Conservation (phyloP, 108 stramenopile species). For the Aurantiochytrium sp. region DNA sequence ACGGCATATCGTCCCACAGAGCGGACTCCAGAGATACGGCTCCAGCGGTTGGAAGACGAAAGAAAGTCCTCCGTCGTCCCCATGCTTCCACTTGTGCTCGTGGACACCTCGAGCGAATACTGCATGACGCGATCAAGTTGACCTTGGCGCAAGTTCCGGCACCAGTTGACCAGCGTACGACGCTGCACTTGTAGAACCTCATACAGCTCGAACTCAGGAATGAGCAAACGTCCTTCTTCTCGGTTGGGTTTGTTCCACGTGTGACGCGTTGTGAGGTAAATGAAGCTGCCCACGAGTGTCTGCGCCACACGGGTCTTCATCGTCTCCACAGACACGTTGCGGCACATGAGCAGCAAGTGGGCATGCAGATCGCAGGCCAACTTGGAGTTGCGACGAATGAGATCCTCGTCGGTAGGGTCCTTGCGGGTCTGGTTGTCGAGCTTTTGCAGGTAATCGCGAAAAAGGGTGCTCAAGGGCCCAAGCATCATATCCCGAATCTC, state of each 20-base stretch:
- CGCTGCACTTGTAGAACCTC: conserved; percentile 26
- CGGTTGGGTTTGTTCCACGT: conserved; percentile 22
- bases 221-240: not conserved
- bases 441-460: conserved; percentile 21
- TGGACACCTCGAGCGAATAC: conserved; percentile 18
- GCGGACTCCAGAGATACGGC: conserved; percentile 22
- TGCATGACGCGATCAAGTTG: conserved; percentile 26
- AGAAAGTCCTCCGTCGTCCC: not conserved
- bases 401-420: conserved; percentile 25
- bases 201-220: conserved; percentile 26
- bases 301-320: conserved; percentile 10
- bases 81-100: conserved; percentile 22
- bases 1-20: conserved; percentile 22
- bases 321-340: not conserved
- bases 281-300: conserved; percentile 23
- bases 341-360: conserved; percentile 19
- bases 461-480: not conserved
- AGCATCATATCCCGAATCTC: conserved; percentile 4
- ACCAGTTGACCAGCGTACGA: conserved; percentile 11
- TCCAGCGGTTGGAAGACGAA: conserved; percentile 22
- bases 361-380: conserved; percentile 30
- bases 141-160: conserved; percentile 6
- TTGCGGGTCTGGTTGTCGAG: conserved; percentile 11
- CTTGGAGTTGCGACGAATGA: conserved; percentile 22
- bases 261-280: conserved; percentile 30